A percentile compares a stretch with the other conserved stretches of the same genome.
Conservation (phyloP, 495 filamentous ascomycete species). For the Talaromyces proteolyticus region DNA sequence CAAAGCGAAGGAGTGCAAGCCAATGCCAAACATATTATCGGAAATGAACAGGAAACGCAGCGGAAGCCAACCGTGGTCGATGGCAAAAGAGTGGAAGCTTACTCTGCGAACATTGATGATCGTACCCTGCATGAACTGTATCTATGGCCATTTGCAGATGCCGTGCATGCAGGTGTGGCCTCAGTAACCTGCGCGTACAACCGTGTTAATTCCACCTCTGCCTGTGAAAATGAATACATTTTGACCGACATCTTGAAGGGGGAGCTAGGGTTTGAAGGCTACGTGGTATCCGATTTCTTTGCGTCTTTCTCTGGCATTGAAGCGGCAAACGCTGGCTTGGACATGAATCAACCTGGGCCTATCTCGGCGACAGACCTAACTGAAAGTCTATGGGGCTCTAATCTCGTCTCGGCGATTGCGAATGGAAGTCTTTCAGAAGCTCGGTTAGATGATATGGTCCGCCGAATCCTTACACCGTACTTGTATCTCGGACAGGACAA, state of each 20-base stretch:
- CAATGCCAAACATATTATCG: conserved; percentile 76
- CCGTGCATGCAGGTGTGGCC: conserved; percentile 69
- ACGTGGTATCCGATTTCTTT: conserved; percentile 84
- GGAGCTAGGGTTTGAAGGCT: conserved; percentile 92
- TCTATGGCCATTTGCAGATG: conserved; percentile 82
- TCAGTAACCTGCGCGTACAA: conserved; percentile 94
- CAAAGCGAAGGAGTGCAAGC: conserved; percentile 57
- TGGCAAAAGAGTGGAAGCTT: conserved; percentile 12
- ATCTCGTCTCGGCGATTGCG: conserved; percentile 75
- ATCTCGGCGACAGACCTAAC: neutral
- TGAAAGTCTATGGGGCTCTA: conserved; percentile 35
- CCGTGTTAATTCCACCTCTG: conserved; percentile 70
- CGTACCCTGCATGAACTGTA: conserved; percentile 93
- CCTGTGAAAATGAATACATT: conserved; percentile 63
- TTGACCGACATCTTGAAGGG: conserved; percentile 82
- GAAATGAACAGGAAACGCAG: conserved; percentile 76
- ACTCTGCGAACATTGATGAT: conserved; percentile 87
- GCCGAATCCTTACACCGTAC: conserved; percentile 67
- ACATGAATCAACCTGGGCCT: conserved; percentile 43
- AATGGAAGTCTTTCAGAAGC: conserved; percentile 89
- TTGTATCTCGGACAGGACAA: conserved; percentile 41
- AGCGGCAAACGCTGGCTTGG: conserved; percentile 55
- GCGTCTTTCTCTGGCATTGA: conserved; percentile 84
- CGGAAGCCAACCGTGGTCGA: conserved; percentile 47
- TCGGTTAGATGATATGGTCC: conserved; percentile 88